Base-by-base conservation (phyloP, 2,329 filamentous ascomycete genomes). In the Cadophora luteo-olivacea region DNA sequence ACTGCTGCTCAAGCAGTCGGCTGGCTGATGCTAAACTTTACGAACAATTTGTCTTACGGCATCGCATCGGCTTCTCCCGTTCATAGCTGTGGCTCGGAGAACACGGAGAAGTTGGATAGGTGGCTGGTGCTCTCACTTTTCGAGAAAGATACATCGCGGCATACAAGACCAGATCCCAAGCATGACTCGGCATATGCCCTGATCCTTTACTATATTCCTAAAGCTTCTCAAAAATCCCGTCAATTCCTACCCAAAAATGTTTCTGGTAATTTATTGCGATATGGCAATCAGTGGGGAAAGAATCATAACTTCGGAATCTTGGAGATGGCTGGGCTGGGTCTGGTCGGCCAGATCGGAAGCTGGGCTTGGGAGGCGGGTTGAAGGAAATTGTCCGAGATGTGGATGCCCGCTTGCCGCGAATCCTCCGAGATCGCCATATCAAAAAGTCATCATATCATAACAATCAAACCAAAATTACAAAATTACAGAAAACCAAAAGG, bases 401-500 rank as follows among this genome's bases (percentile, higher is more conserved):
- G 9, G 54, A 25, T 41, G 33, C 55, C 24, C 25, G 55, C 33
- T 60, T 60, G 55, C 55, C 36, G 22, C 8, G n/a, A 60, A 60
- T 25, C 9, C 55, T 60, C 55, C 55, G 55, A 60, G 55, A 60
- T 60, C 55, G 55, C 22, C 55, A 54, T 54, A 54, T 54, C 51
- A 22, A 48, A 22, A 48, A 48, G 45, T 1, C 19, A 48, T 48
- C 45, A n/a, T 48, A 22, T 22, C 45, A 22, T 48, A 48, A 48
- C 45, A n/a, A 48, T 48, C 12, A 19, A 48, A 60, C 25, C 51
- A 14, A 52, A 52, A 32, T n/a, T n/a, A n/a, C n/a, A n/a, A n/a
- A 22, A 48, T 48, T 22, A n/a, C 45, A n/a, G 1, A 48, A 22
- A 48, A n/a, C 45, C n/a, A 48, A 48, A 41, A 45, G n/a, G 19